These are phyloP conservation scores for Botrytis aclada DNA, from an alignment of 2,329 filamentous ascomycete species.

Conservation along the genomic window DNA sequence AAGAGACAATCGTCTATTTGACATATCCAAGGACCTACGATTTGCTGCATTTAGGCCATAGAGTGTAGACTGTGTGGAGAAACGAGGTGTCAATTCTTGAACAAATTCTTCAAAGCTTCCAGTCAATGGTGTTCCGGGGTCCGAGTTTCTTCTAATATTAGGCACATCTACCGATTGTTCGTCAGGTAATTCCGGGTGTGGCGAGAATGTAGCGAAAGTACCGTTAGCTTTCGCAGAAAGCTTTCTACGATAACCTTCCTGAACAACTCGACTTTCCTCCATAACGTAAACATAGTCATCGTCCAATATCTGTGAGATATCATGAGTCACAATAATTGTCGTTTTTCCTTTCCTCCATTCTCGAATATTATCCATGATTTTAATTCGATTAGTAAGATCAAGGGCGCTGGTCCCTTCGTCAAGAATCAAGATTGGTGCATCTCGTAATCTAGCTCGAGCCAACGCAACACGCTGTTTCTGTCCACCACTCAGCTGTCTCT, in stretches of 20 bases:
- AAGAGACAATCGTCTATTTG: conserved; percentile 21
- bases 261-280: conserved; percentile 63
- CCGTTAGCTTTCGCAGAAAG: conserved; percentile 48
- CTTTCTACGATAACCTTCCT: conserved; percentile 62
- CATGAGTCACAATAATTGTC: conserved; percentile 91
- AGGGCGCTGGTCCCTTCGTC: conserved; percentile 88
- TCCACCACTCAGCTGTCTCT: conserved; percentile 73
- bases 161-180: background rate
- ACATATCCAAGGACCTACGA: conserved; percentile 1
- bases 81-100: conserved; percentile 4
- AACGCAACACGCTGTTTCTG: conserved; percentile 80
- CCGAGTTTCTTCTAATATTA: conserved; percentile 20
- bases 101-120: conserved; percentile 9
- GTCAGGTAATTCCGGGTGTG: conserved; percentile 22
- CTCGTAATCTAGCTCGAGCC: conserved; percentile 71
- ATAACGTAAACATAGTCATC: conserved; percentile 79
- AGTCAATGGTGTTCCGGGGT: conserved; percentile 20
- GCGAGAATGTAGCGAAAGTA: conserved; percentile 46
- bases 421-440: conserved; percentile 77
- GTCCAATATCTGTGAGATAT: conserved; percentile 70
- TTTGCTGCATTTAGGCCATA: background rate
- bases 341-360: conserved; percentile 77
- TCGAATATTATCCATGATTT: conserved; percentile 73
- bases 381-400: conserved; percentile 65
- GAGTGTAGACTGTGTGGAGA: conserved; percentile 10